Evolutionary conservation across 2,329 filamentous ascomycete species (phyloP), one percentile per base, ranked within the genome.

Genomic region (Dothiorella sarmentorum): DNA sequence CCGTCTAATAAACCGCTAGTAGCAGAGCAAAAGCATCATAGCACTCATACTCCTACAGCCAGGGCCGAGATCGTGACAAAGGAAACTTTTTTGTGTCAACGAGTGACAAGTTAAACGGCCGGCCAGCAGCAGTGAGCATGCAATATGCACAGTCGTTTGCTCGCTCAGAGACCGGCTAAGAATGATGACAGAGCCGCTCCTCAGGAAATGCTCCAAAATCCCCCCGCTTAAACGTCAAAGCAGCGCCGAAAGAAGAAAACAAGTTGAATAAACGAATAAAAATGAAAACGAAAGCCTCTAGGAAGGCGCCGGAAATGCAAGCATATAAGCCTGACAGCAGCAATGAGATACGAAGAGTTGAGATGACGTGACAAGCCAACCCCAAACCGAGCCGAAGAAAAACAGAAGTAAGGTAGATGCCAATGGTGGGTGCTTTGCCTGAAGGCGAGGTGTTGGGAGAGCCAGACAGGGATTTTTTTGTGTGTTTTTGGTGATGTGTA

Each of bases 161-260:
- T 52, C 49, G 63, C 69, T 71, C 49, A 40, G 49, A 52, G 49
- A 52, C 49, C 49, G 49, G 49, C 49, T 52, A 24, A 38, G 22
- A 52, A 17, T 52, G 7, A 56, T 44, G 26, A 56, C 37, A 56
- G 20, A 44, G 20, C 27, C 38, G 52, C 38, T 56, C 40, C 20
- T 24, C 5, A 55, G n/a, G 5, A 37, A 37, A 37, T 22, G 18
- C 49, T 29, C 33, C 49, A 40, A n/a, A 18, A 40, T 38, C 3
- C 33, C 22, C 31, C 33, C 49, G 49, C 49, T 52, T 20, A 40
- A 52, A 40, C 33, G 20, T 52, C 22, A 18, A 27, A 40, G 26
- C 7, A 37, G n/a, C 5, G 13, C 22, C 49, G 40, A 38, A 27
- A 52, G 27, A 15, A 24, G 13, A 22, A 26, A 35, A 24, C 31